These are phyloP conservation scores for Zarea fungicola DNA, from an alignment of 2,329 filamentous ascomycete species.

Conservation along the genomic window DNA sequence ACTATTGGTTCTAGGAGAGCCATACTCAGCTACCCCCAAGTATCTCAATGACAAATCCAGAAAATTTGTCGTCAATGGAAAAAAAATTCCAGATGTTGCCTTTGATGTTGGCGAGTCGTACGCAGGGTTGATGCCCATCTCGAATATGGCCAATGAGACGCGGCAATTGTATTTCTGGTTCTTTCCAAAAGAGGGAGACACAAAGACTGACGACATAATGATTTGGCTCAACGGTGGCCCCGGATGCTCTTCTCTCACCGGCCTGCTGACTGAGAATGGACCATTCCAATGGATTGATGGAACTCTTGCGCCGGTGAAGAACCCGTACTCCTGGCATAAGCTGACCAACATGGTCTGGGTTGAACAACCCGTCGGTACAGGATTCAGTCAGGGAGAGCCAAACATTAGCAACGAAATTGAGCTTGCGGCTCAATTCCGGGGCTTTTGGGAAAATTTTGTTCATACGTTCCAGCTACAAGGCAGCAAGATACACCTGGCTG, in stretches of 20 bases:
- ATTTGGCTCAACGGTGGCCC: constrained; percentile 58
- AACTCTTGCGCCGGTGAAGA: constrained; percentile 58
- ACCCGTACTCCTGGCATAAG: constrained; percentile 68
- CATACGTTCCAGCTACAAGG: constrained; percentile 56
- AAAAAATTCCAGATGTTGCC: constrained; percentile 58
- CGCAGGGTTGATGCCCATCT: constrained; percentile 57
- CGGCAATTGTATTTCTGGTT: constrained; percentile 63
- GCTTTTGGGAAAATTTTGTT: constrained; percentile 70
- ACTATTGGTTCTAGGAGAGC: too few relatives aligned
- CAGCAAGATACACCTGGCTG: constrained; percentile 63
- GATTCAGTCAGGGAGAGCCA: constrained; percentile 60
- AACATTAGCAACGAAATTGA: constrained; percentile 61
- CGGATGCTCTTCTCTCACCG: constrained; percentile 57
- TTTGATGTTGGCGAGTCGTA: constrained; percentile 66
- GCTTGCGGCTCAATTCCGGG: constrained; percentile 60
- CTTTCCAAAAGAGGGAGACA: constrained; percentile 51
- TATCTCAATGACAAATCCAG: neutral
- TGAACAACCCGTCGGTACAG: constrained; percentile 63
- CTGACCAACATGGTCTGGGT: constrained; percentile 74
- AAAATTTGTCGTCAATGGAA: constrained; percentile 50
- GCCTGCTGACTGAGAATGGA: constrained; percentile 71
- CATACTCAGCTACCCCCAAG: too few relatives aligned
- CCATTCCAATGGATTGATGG: constrained; percentile 68
- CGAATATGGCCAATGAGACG: constrained; percentile 41
- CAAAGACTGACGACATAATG: constrained; percentile 51